These are phyloP conservation scores for Daldinia concentrica DNA, from an alignment of 495 filamentous ascomycete species.

Conservation along the genomic window DNA sequence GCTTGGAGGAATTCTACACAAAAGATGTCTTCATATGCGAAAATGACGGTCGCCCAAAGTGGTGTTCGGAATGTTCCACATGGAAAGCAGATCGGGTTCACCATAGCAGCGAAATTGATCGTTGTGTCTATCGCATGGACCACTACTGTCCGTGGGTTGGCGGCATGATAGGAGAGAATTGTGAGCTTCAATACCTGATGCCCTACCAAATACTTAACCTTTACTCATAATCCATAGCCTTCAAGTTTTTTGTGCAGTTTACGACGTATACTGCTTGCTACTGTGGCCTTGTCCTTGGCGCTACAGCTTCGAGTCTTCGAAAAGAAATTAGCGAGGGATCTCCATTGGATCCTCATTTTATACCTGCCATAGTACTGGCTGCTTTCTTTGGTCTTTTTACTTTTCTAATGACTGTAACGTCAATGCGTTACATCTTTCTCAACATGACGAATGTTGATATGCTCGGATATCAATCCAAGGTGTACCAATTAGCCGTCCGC, in stretches of 20 bases:
- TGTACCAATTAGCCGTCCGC: constrained; percentile 80
- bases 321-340: constrained; percentile 35
- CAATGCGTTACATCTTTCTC: constrained; percentile 69
- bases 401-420: constrained; percentile 74
- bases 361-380: constrained; percentile 53
- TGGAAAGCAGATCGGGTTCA: constrained; percentile 89
- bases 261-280: constrained; percentile 74
- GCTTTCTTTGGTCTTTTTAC: constrained; percentile 80
- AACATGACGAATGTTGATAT: constrained; percentile 89
- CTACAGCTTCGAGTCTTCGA: constrained; percentile 47
- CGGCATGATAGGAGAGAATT: constrained; percentile 82
- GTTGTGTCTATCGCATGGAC: constrained; percentile 89
- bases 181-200: constrained; percentile 42
- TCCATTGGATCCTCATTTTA: constrained; percentile 49
- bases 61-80: constrained; percentile 79
- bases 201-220: neutral
- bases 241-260: constrained; percentile 93
- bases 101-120: constrained; percentile 80
- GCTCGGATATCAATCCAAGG: constrained; percentile 65
- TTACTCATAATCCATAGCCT: constrained; percentile 54
- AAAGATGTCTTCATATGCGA: constrained; percentile 86
- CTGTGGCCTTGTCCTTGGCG: constrained; percentile 69
- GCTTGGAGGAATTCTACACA: constrained; percentile 70
- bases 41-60: constrained; percentile 77
- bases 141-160: constrained; percentile 98